Conservation (phyloP, 2,329 filamentous ascomycete genomes). For the Fusarium tuaranense region DNA sequence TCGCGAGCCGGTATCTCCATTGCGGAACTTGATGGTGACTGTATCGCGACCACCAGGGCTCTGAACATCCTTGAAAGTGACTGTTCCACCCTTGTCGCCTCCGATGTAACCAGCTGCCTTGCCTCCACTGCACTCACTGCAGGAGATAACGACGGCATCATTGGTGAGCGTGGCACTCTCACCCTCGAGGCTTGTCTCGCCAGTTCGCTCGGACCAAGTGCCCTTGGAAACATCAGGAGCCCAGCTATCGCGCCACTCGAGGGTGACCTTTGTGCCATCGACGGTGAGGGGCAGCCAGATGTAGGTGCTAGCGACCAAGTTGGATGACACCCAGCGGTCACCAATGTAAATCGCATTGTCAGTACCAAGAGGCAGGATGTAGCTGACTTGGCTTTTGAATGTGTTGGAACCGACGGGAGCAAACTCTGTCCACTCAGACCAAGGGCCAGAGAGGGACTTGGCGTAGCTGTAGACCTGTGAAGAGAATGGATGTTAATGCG, state of each 20-base stretch:
- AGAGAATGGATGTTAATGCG: background rate
- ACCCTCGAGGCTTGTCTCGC: conserved; percentile 63
- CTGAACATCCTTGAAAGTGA: conserved; percentile 60
- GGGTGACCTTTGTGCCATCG: conserved; percentile 61
- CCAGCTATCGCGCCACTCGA: conserved; percentile 68
- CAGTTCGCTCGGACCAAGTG: conserved; percentile 56
- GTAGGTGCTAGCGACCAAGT: conserved; percentile 71
- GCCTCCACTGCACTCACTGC: conserved; percentile 63
- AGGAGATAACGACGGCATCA: conserved; percentile 60
- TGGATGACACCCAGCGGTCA: conserved; percentile 72
- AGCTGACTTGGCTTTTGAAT: conserved; percentile 71
- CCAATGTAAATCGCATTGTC: conserved; percentile 70
- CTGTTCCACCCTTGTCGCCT: conserved; percentile 57
- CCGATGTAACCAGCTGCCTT: conserved; percentile 67
- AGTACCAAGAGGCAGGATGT: conserved; percentile 60
- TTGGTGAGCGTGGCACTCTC: conserved; percentile 59
- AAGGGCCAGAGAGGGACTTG: conserved; percentile 67
- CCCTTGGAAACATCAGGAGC: conserved; percentile 58
- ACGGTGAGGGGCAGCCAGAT: conserved; percentile 72
- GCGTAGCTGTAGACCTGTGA: conserved; percentile 65
- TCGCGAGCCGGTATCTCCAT: conserved; percentile 65
- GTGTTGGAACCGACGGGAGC: conserved; percentile 67
- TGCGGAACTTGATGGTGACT: conserved; percentile 66
- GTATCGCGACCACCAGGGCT: conserved; percentile 61
- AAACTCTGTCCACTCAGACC: conserved; percentile 71